These are phyloP conservation scores for Saccharomycopsis amapae DNA, from an alignment of 805 yeast genomes.

Conservation along the genomic window DNA sequence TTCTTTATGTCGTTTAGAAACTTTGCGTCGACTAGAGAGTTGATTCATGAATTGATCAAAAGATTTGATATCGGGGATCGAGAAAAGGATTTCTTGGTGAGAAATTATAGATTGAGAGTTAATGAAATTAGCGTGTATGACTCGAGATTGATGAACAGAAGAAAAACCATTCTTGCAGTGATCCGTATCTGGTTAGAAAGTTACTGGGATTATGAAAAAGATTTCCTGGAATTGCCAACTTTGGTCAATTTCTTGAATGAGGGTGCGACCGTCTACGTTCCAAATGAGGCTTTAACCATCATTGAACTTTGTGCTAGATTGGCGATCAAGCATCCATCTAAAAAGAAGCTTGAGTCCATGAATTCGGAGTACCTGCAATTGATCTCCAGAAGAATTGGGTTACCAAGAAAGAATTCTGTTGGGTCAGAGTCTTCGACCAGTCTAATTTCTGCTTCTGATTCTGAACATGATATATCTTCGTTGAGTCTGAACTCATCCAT, in stretches of 20 bases:
- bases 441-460: slow-evolving; percentile 42
- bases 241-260: slow-evolving; percentile 75
- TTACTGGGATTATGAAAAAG: slow-evolving; percentile 68
- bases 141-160: slow-evolving; percentile 47
- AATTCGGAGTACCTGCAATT: slow-evolving; percentile 14
- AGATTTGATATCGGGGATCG: slow-evolving; percentile 50
- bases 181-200: slow-evolving; percentile 85
- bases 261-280: slow-evolving; percentile 53
- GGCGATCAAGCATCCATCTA: slow-evolving; percentile 43
- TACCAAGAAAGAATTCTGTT: slow-evolving; percentile 26
- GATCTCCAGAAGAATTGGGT: slow-evolving; percentile 19
- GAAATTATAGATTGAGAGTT: slow-evolving; percentile 9
- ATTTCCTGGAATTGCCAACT: slow-evolving; percentile 56
- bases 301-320: slow-evolving; percentile 57
- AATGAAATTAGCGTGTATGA: slow-evolving; percentile 24
- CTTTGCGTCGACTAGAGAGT: slow-evolving; percentile 58
- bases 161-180: slow-evolving; percentile 59
- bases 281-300: slow-evolving; percentile 56
- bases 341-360: slow-evolving; percentile 13
- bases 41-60: slow-evolving; percentile 59
- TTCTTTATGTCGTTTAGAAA: slow-evolving; percentile 72
- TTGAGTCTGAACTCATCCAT: slow-evolving; percentile 34
- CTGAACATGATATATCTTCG: slow-evolving; percentile 28
- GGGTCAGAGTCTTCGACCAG: slow-evolving; percentile 33
- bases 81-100: slow-evolving; percentile 16